Evolutionary conservation across 2,329 filamentous ascomycete species (phyloP).

Genomic region (Fusarium sp.): DNA sequence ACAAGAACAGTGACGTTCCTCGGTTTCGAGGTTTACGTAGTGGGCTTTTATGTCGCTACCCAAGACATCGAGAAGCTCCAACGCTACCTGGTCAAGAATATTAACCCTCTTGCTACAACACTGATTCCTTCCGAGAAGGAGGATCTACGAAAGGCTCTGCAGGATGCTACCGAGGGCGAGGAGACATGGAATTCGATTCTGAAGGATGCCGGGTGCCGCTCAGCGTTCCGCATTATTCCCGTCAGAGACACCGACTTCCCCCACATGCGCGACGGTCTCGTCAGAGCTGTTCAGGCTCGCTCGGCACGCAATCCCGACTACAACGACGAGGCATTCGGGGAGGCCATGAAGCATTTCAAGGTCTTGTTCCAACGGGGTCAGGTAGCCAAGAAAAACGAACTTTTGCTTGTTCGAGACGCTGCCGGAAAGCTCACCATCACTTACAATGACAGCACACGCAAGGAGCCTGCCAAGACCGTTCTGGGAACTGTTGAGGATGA

Average conservation of each 20-base stretch:
- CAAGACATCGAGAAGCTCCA: slow-evolving; percentile 86
- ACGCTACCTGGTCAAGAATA: slow-evolving; percentile 77
- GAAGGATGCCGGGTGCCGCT: slow-evolving; percentile 74
- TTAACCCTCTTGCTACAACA: slow-evolving; percentile 83
- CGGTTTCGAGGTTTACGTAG: slow-evolving; percentile 91
- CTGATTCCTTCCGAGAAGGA: slow-evolving; percentile 86
- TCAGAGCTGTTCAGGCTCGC: slow-evolving; percentile 83
- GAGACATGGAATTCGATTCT: slow-evolving; percentile 81
- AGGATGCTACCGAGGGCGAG: slow-evolving; percentile 77
- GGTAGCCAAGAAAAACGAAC: slow-evolving; percentile 82
- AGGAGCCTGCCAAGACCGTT: slow-evolving; percentile 59
- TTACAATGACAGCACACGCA: slow-evolving; percentile 72
- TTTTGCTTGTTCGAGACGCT: slow-evolving; percentile 77
- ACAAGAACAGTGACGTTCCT: slow-evolving; percentile 92
- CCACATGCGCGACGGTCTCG: slow-evolving; percentile 91
- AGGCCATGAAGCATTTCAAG: slow-evolving; percentile 82
- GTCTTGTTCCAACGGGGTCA: slow-evolving; percentile 82
- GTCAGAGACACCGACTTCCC: slow-evolving; percentile 95
- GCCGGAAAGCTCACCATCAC: slow-evolving; percentile 75
- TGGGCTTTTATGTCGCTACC: slow-evolving; percentile 90
- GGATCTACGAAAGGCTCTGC: slow-evolving; percentile 73
- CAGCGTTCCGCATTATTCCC: slow-evolving; percentile 84
- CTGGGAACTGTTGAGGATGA: slow-evolving; percentile 83
- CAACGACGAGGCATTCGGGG: slow-evolving; percentile 81
- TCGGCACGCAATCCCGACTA: slow-evolving; percentile 68